Conservation (phyloP, 192 early-diverging fungal species). For the Coemansia sp. region DNA sequence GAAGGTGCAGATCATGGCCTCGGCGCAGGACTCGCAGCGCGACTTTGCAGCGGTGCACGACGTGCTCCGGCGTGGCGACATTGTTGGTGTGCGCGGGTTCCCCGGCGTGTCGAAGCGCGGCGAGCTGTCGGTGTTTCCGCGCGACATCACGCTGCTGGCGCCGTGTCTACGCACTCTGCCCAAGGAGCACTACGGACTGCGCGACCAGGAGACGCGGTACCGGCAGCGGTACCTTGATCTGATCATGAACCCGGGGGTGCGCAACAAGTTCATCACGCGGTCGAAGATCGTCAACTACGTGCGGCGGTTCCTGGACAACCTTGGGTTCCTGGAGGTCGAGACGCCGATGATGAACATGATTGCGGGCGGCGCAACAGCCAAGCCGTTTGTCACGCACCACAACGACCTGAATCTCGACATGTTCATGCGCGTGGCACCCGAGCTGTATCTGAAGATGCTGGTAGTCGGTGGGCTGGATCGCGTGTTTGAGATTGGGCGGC, state of each 20-base stretch:
- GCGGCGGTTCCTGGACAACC: constrained; percentile 90
- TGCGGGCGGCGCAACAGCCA: constrained; percentile 97
- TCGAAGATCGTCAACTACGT: constrained; percentile 96
- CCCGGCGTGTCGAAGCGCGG: constrained; percentile 93
- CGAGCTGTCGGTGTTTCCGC: constrained; percentile 94
- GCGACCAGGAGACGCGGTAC: constrained; percentile 96
- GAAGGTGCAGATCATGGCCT: constrained; percentile 95
- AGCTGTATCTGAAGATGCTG: constrained; percentile 97
- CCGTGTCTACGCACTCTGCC: constrained; percentile 97
- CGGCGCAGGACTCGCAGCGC: constrained; percentile 65
- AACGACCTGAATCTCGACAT: constrained; percentile 98
- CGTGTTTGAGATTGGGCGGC: constrained; percentile 98
- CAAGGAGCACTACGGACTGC: constrained; percentile 92
- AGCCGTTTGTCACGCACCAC: constrained; percentile 99
- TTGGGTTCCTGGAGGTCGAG: constrained; percentile 97
- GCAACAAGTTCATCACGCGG: constrained; percentile 91
- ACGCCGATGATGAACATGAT: constrained; percentile 99
- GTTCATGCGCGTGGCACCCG: constrained; percentile 98
- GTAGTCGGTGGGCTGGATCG: constrained; percentile 98
- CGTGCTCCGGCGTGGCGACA: constrained; percentile 88
- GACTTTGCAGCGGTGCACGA: constrained; percentile 82
- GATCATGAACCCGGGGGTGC: constrained; percentile 96
- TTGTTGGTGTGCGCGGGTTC: constrained; percentile 89
- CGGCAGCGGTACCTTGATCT: constrained; percentile 97
- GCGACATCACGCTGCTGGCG: constrained; percentile 81